These are phyloP conservation scores for Fusarium sambucinum DNA, from an alignment of 2,329 filamentous ascomycete genomes.

Conservation along the genomic window DNA sequence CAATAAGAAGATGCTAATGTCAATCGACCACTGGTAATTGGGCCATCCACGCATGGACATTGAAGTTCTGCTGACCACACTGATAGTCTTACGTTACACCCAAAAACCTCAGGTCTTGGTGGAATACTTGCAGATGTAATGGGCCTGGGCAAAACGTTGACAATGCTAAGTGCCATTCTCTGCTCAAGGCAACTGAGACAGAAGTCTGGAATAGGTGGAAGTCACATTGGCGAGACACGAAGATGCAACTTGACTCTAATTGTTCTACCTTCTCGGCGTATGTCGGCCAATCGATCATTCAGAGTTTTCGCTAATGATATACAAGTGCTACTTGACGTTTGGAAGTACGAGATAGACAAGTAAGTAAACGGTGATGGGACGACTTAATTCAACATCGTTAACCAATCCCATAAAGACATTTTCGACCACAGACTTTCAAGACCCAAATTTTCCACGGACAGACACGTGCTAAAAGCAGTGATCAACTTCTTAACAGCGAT, in stretches of 20 bases:
- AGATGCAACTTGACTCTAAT: too few species aligned
- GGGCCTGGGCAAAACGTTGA: neutral
- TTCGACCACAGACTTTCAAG: neutral
- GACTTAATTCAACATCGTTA: too few species aligned
- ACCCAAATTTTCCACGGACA: neutral
- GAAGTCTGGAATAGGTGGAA: accelerated
- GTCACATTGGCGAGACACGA: too few species aligned
- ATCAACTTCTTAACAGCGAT: neutral
- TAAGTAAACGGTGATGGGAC: too few species aligned
- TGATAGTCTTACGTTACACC: too few species aligned
- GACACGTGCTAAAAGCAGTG: neutral
- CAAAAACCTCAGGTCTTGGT: too few species aligned
- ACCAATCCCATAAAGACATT: too few species aligned
- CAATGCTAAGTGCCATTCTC: neutral
- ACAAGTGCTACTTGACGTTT: neutral
- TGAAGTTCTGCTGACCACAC: too few species aligned
- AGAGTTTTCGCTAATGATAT: too few species aligned
- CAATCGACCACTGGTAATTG: neutral
- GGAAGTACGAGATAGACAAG: neutral
- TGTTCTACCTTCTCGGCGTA: neutral
- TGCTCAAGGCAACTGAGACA: neutral
- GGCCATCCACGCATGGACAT: too few species aligned
- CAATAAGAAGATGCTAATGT: accelerated
- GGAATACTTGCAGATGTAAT: neutral
- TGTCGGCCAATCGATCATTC: too few species aligned